Evolutionary conservation across 2,329 filamentous ascomycete species (phyloP).

Genomic region (Trichophyton mentagrophytes): DNA sequence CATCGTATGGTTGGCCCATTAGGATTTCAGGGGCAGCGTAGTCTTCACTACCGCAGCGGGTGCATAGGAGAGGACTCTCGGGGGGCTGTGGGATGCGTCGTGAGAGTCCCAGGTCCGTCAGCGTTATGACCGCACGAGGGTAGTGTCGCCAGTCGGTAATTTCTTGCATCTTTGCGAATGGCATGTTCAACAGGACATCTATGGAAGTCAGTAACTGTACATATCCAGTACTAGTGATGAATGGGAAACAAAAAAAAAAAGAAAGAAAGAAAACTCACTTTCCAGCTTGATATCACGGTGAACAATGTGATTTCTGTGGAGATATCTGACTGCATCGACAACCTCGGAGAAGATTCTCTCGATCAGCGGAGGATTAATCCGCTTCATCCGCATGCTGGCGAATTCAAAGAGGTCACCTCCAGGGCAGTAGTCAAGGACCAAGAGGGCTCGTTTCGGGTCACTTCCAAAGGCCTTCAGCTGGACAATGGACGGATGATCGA

Average conservation of each 20-base stretch:
- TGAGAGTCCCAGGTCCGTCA: conserved; percentile 85
- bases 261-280: conserved; percentile 46
- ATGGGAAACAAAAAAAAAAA: not conserved
- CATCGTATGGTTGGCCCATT: conserved; percentile 89
- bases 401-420: conserved; percentile 93
- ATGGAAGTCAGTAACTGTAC: conserved; percentile 10
- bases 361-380: conserved; percentile 42
- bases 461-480: conserved; percentile 86
- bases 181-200: conserved; percentile 88
- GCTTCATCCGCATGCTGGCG: conserved; percentile 56
- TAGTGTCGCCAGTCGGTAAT: conserved; percentile 59
- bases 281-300: conserved; percentile 97
- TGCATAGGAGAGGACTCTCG: conserved; percentile 78
- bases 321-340: conserved; percentile 69
- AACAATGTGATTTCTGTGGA: conserved; percentile 76
- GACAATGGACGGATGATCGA: conserved; percentile 80
- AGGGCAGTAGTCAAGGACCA: conserved; percentile 83
- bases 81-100: conserved; percentile 60
- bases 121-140: conserved; percentile 69
- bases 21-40: conserved; percentile 95
- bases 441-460: conserved; percentile 63
- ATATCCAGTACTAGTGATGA: not conserved
- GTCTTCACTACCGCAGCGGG: conserved; percentile 88
- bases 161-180: conserved; percentile 52
- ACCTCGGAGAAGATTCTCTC: conserved; percentile 83